Percentiles rank a stretch among this genome's conserved stretches.
These are phyloP conservation scores for Aspergillus tamarii DNA, from an alignment of 2,329 filamentous ascomycete species.

Conservation along the genomic window DNA sequence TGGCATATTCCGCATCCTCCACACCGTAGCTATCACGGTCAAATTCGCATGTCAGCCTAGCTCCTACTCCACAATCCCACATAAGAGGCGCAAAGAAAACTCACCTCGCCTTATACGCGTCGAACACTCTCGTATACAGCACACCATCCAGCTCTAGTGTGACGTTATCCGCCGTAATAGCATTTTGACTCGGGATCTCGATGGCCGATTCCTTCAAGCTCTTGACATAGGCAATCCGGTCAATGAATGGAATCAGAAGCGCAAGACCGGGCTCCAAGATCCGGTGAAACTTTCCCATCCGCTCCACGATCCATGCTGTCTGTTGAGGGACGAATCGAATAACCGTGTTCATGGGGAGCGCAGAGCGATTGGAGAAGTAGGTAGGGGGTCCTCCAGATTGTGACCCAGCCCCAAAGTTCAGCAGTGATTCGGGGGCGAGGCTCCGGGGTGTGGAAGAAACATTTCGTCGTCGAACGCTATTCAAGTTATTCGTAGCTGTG, in stretches of 20 bases:
- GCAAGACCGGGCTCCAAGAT: constrained; percentile 92
- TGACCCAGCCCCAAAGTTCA: constrained; percentile 30
- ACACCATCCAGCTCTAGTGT: constrained; percentile 95
- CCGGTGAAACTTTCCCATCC: constrained; percentile 96
- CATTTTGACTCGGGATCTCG: constrained; percentile 96
- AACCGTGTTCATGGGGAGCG: constrained; percentile 88
- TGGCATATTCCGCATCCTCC: constrained; percentile 97
- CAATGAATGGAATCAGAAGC: constrained; percentile 84
- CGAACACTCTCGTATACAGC: constrained; percentile 92
- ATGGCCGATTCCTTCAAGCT: constrained; percentile 94
- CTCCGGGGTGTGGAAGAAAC: constrained; percentile 34
- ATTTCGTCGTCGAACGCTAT: constrained; percentile 30
- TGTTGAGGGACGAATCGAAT: constrained; percentile 98
- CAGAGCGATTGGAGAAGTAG: constrained; percentile 72
- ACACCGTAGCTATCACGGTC: constrained; percentile 78
- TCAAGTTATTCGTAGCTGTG: constrained; percentile 25
- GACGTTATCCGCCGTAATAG: constrained; percentile 98
- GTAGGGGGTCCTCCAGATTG: constrained; percentile 58
- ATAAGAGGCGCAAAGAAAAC: constrained; percentile 27
- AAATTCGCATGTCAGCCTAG: constrained; percentile 3
- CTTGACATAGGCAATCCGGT: constrained; percentile 97
- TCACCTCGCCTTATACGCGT: constrained; percentile 95
- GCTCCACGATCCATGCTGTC: constrained; percentile 98
- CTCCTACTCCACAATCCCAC: not conserved
- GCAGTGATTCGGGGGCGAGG: constrained; percentile 38